A percentile compares a stretch with the other conserved stretches of the same genome.
Conservation (phyloP, 1,284 basidiomycete species). For the Rhizopogon hawkerae region DNA sequence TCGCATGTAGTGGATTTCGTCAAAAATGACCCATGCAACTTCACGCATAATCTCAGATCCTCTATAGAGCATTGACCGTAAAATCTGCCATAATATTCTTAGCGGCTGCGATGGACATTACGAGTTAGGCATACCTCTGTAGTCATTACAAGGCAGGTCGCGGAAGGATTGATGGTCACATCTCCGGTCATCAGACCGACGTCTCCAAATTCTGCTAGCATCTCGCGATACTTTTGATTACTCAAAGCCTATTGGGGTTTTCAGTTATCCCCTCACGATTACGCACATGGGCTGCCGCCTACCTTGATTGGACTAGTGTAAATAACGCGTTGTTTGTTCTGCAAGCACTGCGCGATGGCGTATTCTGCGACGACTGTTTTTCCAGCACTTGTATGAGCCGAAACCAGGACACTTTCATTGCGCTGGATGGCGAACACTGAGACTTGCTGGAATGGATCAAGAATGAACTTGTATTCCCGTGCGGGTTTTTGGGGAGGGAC, state of each 20-base stretch:
- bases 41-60: constrained; percentile 99
- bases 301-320: constrained; percentile 99
- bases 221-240: constrained; percentile 98
- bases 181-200: constrained; percentile 99
- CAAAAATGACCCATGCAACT: constrained; percentile 99
- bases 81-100: constrained; percentile 53
- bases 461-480: constrained; percentile 88
- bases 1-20: constrained; percentile 99
- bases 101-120: neutral
- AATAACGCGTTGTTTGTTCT: constrained; percentile 90
- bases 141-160: constrained; percentile 98
- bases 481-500: constrained; percentile 88
- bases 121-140: constrained; percentile 66
- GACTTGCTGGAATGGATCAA: constrained; percentile 97
- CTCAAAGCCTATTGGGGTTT: constrained; percentile 68
- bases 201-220: constrained; percentile 94
- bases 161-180: constrained; percentile 98
- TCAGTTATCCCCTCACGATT: constrained; percentile 12
- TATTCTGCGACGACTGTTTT: constrained; percentile 99
- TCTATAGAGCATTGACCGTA: constrained; percentile 97
- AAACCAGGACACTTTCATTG: constrained; percentile 95
- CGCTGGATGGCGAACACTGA: constrained; percentile 93
- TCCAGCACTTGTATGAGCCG: constrained; percentile 97
- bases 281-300: constrained; percentile 26
- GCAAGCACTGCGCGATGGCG: constrained; percentile 94